Base-by-base conservation (phyloP, 306 rosid species). In the Mucuna pruriens region DNA sequence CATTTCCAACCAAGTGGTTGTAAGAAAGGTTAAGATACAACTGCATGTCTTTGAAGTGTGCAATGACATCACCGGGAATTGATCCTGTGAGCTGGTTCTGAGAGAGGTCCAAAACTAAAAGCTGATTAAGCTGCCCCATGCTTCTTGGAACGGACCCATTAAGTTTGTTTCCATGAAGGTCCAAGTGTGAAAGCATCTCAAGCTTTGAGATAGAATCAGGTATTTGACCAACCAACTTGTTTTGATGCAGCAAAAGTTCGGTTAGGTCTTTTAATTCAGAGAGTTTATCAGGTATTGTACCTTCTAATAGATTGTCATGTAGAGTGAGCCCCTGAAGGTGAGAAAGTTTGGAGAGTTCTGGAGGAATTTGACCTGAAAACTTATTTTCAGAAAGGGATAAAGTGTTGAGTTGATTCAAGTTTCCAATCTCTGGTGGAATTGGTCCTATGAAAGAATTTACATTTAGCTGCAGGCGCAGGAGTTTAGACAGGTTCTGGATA, bases 161-260 rank as follows among this genome's bases (percentile, higher is more conserved):
- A 10, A 94, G 79, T 89, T 80, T 84, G 87, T 94, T 94, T 3
- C 89, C 87, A 72, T 87, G 94, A 20, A 94, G 96, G 82, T 88
- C 86, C 20, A 94, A 76, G 75, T 38, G 12, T 16, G 96, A 87
- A 86, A 94, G 96, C 84, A 86, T 85, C 84, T 85, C 79, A 16
- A 90, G 97, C 71, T 82, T 88, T 77, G 96, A 88, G 85, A 94
- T 29, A 76, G 80, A 78, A 54, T 87, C 91, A 38, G 97, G 94
- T 72, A 94, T 89, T 76, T 79, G 93, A 80, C 98, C 98, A 11
- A 61, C 81, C 71, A 94, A 85, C 85, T 81, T 94, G 87, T 94
- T 94, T 42, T 78, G 38, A 16, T 86, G 74, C 86, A 94, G 74
- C 29, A 48, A 3, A 67, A 92, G 92, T 25, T 1, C 3, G 9